A percentile compares a stretch with the other conserved stretches of the same genome.
Evolutionary conservation across 208 protist genomes (phyloP).

Genomic region (Jaenimonas drosophilae): DNA sequence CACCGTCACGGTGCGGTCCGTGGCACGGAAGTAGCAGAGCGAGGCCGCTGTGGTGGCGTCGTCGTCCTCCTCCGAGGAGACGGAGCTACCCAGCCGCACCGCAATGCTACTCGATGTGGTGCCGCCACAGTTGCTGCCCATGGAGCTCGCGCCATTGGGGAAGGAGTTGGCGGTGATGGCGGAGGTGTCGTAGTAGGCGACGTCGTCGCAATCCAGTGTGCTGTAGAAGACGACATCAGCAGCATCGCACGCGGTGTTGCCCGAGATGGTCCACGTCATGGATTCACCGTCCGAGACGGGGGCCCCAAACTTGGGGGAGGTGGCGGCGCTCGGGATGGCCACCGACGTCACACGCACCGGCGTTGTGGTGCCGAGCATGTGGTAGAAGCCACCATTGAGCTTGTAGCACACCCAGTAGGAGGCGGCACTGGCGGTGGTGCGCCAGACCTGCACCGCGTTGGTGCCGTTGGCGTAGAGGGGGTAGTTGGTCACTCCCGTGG

Average conservation of each 20-base stretch:
- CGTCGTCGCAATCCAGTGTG: conserved; percentile 43
- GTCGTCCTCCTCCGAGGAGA: not conserved
- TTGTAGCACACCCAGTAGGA: conserved; percentile 84
- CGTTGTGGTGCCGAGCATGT: conserved; percentile 27
- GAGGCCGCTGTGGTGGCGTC: not conserved
- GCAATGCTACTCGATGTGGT: conserved; percentile 3
- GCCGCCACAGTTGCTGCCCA: conserved; percentile 5
- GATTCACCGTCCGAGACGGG: conserved; percentile 34
- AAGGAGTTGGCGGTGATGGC: conserved; percentile 1
- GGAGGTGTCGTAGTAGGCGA: conserved; percentile 41
- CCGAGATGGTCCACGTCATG: conserved; percentile 50
- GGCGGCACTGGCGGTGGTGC: conserved; percentile 1
- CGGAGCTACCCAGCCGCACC: not conserved
- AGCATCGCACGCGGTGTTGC: conserved; percentile 7
- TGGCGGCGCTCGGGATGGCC: conserved; percentile 36
- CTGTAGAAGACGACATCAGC: conserved; percentile 72
- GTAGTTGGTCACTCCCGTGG: conserved; percentile 18
- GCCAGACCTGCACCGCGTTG: conserved; percentile 40
- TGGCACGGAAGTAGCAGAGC: conserved; percentile 49
- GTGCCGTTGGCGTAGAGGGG: conserved; percentile 67
- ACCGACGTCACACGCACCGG: conserved; percentile 13
- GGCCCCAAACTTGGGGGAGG: conserved; percentile 9
- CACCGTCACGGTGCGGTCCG: conserved; percentile 4
- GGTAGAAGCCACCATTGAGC: conserved; percentile 74
- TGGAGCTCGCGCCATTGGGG: conserved; percentile 7